Evolutionary conservation across 140 eudicot genomes (phyloP), one percentile per base, ranked within the genome.

Genomic region (Bidens hawaiensis): DNA sequence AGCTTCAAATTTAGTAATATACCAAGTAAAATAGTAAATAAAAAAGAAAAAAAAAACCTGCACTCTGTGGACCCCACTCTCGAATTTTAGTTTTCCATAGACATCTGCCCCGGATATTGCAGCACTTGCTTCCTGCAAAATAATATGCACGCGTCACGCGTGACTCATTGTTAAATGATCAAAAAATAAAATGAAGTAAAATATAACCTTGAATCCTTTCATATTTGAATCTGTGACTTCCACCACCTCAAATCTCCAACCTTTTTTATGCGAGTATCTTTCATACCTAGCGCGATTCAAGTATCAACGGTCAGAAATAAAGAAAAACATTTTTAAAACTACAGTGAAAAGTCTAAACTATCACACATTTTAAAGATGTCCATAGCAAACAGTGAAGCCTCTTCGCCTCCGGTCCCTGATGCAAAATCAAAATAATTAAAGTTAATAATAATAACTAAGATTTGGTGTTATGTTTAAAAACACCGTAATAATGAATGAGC

Each of bases 21-120:
- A 49, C 36, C 3, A 40, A 15, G 1, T 55, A 3, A 6, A 55
- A 34, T 33, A 47, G 22, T 23, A 15, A 11, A n/a, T n/a, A n/a
- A n/a, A n/a, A 24, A 23, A 60, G 4, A 45, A 27, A 42, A 15
- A 50, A 8, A 60, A 30, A 74, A 83, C 97, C 99, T 93, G 99
- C 75, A 94, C 99, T 83, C 99, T 71, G 64, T 94, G 99, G 64
- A 88, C 89, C 63, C 95, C 99, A 75, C 99, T 94, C 85, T 94
- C 99, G 65, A 94, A 94, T 84, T 94, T 94, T 21, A 94, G 80
- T 76, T 81, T 94, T 67, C 99, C 99, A 65, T 85, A 94, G 23
- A 84, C 95, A 76, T 82, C 87, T 43, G 89, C 81, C 47, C 99
- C 99, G 34, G 95, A 82, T 65, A 94, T 83, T 67, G 95, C 85